Percentiles rank a stretch among this genome's conserved stretches.
Conservation (phyloP, 345 rosid genomes). For the Anastatica hierochuntica region DNA sequence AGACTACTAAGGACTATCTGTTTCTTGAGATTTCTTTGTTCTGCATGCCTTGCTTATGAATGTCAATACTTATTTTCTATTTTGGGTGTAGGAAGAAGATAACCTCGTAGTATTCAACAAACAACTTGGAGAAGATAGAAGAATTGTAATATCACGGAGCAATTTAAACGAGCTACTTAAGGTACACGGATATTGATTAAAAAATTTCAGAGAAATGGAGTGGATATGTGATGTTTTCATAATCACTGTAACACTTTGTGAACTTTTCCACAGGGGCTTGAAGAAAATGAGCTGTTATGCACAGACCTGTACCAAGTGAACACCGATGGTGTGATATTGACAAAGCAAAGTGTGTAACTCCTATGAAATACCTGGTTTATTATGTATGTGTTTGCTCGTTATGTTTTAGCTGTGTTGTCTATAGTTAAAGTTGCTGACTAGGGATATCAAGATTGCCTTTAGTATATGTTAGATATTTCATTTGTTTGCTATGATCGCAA, state of each 20-base stretch:
- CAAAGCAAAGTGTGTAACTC: slow-evolving; percentile 68
- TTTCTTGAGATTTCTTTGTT: slow-evolving; percentile 2
- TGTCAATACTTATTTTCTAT: too few species aligned
- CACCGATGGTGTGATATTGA: slow-evolving; percentile 75
- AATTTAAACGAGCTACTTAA: slow-evolving; percentile 70
- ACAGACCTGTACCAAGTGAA: slow-evolving; percentile 58
- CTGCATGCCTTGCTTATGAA: too few species aligned
- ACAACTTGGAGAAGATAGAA: slow-evolving; percentile 89
- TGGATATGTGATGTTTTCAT: slow-evolving; percentile 30
- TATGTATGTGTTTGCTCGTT: too few species aligned
- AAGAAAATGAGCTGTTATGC: slow-evolving; percentile 81
- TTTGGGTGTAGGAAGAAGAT: slow-evolving; percentile 62
- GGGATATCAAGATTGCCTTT: too few species aligned
- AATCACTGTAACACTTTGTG: background rate
- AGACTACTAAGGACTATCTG: background rate
- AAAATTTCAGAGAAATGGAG: background rate
- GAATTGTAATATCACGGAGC: slow-evolving; percentile 69
- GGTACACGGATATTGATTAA: slow-evolving; percentile 34
- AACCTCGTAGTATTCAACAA: slow-evolving; percentile 57
- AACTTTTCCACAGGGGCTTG: slow-evolving; percentile 56
- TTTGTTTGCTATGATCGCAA: too few species aligned
- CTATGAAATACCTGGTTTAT: slow-evolving; percentile 15
- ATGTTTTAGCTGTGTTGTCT: too few species aligned
- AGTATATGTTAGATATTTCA: too few species aligned
- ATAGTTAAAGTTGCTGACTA: too few species aligned